Evolutionary conservation across 768 basidiomycete genomes (phyloP).

Genomic region (Crepidotus variabilis): DNA sequence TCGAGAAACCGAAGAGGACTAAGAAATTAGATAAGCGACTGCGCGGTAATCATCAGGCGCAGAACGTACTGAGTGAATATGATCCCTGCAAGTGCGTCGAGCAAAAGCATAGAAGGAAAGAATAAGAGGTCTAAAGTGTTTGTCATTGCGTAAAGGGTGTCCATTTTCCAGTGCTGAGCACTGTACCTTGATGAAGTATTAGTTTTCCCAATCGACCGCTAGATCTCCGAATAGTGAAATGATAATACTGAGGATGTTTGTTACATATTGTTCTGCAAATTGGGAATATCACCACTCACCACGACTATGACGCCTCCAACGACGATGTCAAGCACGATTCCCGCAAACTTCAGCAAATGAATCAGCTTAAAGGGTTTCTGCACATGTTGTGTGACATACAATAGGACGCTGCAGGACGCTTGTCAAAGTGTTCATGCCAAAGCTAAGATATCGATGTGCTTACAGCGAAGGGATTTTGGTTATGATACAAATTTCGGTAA

Average conservation of each 20-base stretch:
- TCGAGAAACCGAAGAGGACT: neutral
- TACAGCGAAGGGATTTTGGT: neutral
- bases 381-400: neutral
- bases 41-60: neutral
- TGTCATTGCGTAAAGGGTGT: neutral
- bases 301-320: neutral
- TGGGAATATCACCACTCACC: neutral
- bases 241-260: neutral
- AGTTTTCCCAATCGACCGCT: neutral
- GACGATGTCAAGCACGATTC: constrained; percentile 2
- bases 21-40: neutral
- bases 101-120: constrained; percentile 1
- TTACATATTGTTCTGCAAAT: neutral
- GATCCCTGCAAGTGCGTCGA: neutral
- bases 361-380: neutral
- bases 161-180: neutral
- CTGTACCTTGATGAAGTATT: constrained; percentile 5
- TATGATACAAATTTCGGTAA: neutral
- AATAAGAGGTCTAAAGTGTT: constrained; percentile 6
- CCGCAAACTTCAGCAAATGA: neutral
- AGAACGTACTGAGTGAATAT: neutral
- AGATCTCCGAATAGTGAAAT: neutral
- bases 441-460: neutral
- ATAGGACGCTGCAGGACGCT: neutral
- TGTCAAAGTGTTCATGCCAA: neutral